Evolutionary conservation across 495 filamentous ascomycete genomes (phyloP), one percentile per base, ranked within the genome.

Genomic region (Zalerion maritima): DNA sequence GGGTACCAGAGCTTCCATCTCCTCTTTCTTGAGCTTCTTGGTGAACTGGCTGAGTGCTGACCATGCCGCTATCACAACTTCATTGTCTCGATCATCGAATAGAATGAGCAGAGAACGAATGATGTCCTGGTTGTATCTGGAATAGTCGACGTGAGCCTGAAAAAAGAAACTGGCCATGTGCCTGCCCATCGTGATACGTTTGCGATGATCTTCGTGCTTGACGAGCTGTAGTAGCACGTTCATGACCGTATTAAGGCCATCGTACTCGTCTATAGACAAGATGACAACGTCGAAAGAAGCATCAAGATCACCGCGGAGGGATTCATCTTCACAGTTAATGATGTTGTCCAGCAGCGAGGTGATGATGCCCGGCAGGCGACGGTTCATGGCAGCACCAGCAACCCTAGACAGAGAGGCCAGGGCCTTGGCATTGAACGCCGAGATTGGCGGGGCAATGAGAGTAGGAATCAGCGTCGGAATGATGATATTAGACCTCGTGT

Each of bases 391-490:
- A 18, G 75, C 60, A 18, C 82, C 75, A 14, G 91, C 86, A 26
- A 96, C 89, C 54, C 85, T 72, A 25, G 89, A 82, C 35, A 97
- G 54, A 16, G 89, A 94, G 21, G 89, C 91, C 26, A 97, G 55
- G 9, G 89, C 89, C 43, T 70, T 81, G 34, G 89, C 89, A 41
- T 96, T 96, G 70, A 97, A 97, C 4, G 76, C 66, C 3, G 81
- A 75, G 35, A 97, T 91, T n/a, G 89, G 89, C 19, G 84, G 71
- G 8, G 77, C 67, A 31, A 93, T 76, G 14, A 97, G 64, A 0
- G 84, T 94, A 0, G 89, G 89, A 29, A 97, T 81, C 18, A 97
- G 78, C 54, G 87, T 92, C 18, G 89, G 89, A 23, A 97, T 65
- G 40, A 97, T 97, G 40, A 94, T 84, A 47, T 94, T 96, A 13